Conservation (phyloP, 192 early-diverging fungal genomes). For the Coemansia sp. region DNA sequence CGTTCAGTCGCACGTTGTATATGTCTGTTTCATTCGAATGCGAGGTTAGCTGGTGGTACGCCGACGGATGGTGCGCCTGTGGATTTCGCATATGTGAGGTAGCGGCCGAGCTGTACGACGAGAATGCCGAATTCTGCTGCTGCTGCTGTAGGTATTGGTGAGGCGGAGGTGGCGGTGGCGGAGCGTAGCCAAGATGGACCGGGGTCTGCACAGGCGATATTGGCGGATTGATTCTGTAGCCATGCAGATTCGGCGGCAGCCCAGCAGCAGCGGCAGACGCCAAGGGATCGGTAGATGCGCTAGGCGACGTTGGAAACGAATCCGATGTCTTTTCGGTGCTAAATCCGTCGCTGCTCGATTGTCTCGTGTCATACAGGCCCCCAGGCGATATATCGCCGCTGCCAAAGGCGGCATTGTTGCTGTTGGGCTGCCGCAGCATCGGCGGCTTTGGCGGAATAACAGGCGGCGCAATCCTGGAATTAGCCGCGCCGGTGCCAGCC, state of each 20-base stretch:
- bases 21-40: constrained; percentile 30
- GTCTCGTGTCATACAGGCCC: constrained; percentile 1
- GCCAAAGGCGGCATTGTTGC: background rate
- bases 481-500: constrained; percentile 4
- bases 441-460: constrained; percentile 47
- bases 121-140: constrained; percentile 6
- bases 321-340: constrained; percentile 41
- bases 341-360: constrained; percentile 49
- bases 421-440: constrained; percentile 26
- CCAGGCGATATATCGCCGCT: background rate
- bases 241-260: constrained; percentile 20
- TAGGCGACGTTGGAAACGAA: constrained; percentile 31
- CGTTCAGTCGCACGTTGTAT: constrained; percentile 46
- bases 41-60: constrained; percentile 16
- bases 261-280: constrained; percentile 11
- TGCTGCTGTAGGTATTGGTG: constrained; percentile 18
- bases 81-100: constrained; percentile 10
- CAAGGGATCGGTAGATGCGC: constrained; percentile 36
- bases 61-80: background rate
- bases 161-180: constrained; percentile 13
- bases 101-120: constrained; percentile 3
- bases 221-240: constrained; percentile 27
- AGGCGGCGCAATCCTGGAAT: constrained; percentile 14
- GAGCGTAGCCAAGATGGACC: constrained; percentile 19
- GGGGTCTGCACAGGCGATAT: constrained; percentile 39